These are phyloP conservation scores for Rhizopogon vinicolor DNA, from an alignment of 768 basidiomycete species.

Conservation along the genomic window DNA sequence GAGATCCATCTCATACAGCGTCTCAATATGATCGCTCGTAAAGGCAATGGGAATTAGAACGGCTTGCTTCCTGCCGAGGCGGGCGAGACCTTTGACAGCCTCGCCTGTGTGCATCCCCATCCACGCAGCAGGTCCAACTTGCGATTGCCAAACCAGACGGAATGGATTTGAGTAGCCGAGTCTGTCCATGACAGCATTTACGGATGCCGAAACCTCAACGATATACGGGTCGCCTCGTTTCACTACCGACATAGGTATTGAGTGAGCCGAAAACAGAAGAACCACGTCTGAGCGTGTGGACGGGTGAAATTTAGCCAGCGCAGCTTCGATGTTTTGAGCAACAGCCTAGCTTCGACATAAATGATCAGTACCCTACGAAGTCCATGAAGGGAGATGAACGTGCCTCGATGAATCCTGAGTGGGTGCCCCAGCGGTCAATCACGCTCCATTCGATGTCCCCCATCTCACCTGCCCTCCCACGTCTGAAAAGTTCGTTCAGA, in stretches of 20 bases:
- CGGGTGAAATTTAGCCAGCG: slow-evolving; percentile 73
- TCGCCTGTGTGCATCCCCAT: slow-evolving; percentile 96
- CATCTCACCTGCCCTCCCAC: slow-evolving; percentile 54
- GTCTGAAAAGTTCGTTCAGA: slow-evolving; percentile 85
- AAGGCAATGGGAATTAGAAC: slow-evolving; percentile 95
- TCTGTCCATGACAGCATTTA: slow-evolving; percentile 88
- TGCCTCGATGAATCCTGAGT: slow-evolving; percentile 93
- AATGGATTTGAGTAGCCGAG: slow-evolving; percentile 79
- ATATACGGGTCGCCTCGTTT: slow-evolving; percentile 99
- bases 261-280: slow-evolving; percentile 94
- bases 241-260: slow-evolving; percentile 95
- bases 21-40: slow-evolving; percentile 99
- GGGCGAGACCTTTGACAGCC: slow-evolving; percentile 82
- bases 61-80: slow-evolving; percentile 69
- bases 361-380: background rate
- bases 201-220: slow-evolving; percentile 91
- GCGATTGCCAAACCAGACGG: slow-evolving; percentile 95
- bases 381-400: slow-evolving; percentile 14
- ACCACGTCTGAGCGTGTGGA: slow-evolving; percentile 71
- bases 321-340: slow-evolving; percentile 80
- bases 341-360: slow-evolving; percentile 58
- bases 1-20: slow-evolving; percentile 91
- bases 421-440: slow-evolving; percentile 96
- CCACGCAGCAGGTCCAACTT: slow-evolving; percentile 97
- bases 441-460: slow-evolving; percentile 91